These are phyloP conservation scores for Rhododendron mucronatum DNA, from an alignment of 148 eudicot genomes.

Conservation along the genomic window DNA sequence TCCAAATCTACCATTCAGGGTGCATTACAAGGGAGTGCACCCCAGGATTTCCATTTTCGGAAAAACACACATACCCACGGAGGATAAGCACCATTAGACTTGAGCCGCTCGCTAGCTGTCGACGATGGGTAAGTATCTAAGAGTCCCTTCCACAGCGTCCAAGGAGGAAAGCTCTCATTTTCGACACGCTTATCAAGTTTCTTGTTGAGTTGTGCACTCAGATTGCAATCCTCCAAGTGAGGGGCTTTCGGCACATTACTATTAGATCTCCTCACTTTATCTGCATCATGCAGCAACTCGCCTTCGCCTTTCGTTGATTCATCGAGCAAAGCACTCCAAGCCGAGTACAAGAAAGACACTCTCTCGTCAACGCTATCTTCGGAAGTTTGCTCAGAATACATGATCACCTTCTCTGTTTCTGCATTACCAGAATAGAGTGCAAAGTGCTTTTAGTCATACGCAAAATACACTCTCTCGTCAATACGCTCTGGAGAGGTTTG, in stretches of 20 bases:
- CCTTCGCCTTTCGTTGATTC: slow-evolving; percentile 20
- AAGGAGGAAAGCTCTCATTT: slow-evolving; percentile 60
- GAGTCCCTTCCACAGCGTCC: slow-evolving; percentile 88
- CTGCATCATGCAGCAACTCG: background rate
- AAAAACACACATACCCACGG: slow-evolving; percentile 45
- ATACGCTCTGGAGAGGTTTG: no score
- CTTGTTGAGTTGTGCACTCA: slow-evolving; percentile 32
- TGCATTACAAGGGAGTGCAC: no score
- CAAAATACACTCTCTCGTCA: background rate
- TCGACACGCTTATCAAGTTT: slow-evolving; percentile 53
- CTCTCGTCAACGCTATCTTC: slow-evolving; percentile 17
- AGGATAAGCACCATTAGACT: slow-evolving; percentile 73
- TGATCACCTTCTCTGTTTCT: background rate
- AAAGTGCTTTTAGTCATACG: background rate
- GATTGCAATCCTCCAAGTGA: slow-evolving; percentile 77
- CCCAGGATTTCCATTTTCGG: no score
- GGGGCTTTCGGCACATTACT: slow-evolving; percentile 60
- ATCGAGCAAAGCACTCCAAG: slow-evolving; percentile 56
- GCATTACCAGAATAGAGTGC: background rate
- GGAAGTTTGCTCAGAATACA: no score
- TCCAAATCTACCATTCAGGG: no score
- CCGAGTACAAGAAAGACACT: slow-evolving; percentile 38
- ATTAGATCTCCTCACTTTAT: background rate
- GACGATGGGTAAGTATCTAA: slow-evolving; percentile 38
- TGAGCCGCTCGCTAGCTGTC: slow-evolving; percentile 36